Conservation (phyloP, 2,329 filamentous ascomycete genomes). For the Parastagonospora avenae region DNA sequence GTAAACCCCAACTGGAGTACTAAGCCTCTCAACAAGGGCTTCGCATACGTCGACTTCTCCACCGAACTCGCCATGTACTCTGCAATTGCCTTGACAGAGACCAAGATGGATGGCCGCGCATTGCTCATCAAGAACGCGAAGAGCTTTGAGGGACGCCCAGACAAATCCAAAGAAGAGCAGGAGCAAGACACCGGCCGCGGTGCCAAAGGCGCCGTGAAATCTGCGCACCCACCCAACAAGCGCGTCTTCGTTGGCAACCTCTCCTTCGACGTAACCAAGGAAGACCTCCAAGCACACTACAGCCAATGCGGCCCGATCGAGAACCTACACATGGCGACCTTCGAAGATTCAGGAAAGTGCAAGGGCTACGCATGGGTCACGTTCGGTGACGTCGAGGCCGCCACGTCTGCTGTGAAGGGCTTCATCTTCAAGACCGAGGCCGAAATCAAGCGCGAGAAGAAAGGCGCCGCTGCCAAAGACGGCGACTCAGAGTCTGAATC, state of each 20-base stretch:
- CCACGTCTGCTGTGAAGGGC: conserved; percentile 77
- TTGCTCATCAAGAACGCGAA: conserved; percentile 93
- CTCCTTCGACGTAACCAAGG: conserved; percentile 65
- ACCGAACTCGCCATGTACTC: conserved; percentile 70
- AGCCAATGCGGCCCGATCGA: conserved; percentile 81
- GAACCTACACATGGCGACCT: conserved; percentile 88
- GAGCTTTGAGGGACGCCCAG: conserved; percentile 86
- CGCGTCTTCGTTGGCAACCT: conserved; percentile 77
- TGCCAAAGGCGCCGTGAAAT: conserved; percentile 38
- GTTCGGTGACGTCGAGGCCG: conserved; percentile 79
- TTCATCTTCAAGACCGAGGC: conserved; percentile 73
- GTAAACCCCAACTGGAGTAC: conserved; percentile 48
- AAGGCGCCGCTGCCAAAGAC: conserved; percentile 34
- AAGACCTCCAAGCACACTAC: conserved; percentile 81
- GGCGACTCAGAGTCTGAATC: conserved; percentile 53
- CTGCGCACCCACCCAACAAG: conserved; percentile 71
- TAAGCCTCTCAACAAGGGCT: conserved; percentile 80
- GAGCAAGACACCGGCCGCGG: conserved; percentile 24
- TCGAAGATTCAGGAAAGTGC: conserved; percentile 96
- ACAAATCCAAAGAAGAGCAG: conserved; percentile 59
- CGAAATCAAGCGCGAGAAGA: conserved; percentile 50
- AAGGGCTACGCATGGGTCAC: conserved; percentile 97
- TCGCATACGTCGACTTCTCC: conserved; percentile 93
- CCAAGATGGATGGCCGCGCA: conserved; percentile 73
- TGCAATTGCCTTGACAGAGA: conserved; percentile 88